Conservation (phyloP, 305 asterid genomes). For the Rubia tinctorum region DNA sequence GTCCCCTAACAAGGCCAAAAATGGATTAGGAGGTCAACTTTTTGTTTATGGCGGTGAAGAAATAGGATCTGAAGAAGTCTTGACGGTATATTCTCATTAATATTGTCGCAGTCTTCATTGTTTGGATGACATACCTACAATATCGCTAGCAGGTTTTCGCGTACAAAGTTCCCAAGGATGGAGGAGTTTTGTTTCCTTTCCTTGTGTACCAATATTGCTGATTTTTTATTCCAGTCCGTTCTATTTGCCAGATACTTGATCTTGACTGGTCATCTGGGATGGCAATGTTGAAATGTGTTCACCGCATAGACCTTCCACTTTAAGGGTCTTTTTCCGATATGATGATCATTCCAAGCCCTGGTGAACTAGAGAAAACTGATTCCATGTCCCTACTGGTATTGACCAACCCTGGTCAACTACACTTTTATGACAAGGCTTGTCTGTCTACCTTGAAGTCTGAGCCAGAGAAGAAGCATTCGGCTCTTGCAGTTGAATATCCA, state of each 20-base stretch:
- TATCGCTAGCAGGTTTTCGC: neutral
- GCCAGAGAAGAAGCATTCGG: conserved; percentile 51
- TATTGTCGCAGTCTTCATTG: conserved; percentile 3
- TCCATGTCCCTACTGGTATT: conserved; percentile 60
- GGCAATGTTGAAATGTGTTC: conserved; percentile 65
- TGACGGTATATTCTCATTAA: conserved; percentile 59
- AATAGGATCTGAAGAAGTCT: conserved; percentile 92
- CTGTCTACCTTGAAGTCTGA: conserved; percentile 61
- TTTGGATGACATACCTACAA: conserved; percentile 5
- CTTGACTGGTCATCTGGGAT: conserved; percentile 96
- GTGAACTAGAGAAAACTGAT: conserved; percentile 40
- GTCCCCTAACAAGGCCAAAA: conserved; percentile 56
- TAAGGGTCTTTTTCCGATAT: conserved; percentile 89
- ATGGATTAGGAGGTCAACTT: conserved; percentile 66
- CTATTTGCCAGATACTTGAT: conserved; percentile 70
- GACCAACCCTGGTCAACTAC: conserved; percentile 91
- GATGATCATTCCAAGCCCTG: conserved; percentile 44
- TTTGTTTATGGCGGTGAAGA: conserved; percentile 93
- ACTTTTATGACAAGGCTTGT: conserved; percentile 58
- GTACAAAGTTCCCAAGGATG: neutral
- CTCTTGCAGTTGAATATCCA: conserved; percentile 48
- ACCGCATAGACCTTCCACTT: conserved; percentile 86
- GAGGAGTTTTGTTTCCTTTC: neutral
- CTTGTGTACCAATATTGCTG: neutral
- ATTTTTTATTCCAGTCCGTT: conserved; percentile 13